Percentiles rank a stretch among this genome's conserved stretches.
These are phyloP conservation scores for Celoporthe dispersa DNA, from an alignment of 2,329 filamentous ascomycete genomes.

Conservation along the genomic window DNA sequence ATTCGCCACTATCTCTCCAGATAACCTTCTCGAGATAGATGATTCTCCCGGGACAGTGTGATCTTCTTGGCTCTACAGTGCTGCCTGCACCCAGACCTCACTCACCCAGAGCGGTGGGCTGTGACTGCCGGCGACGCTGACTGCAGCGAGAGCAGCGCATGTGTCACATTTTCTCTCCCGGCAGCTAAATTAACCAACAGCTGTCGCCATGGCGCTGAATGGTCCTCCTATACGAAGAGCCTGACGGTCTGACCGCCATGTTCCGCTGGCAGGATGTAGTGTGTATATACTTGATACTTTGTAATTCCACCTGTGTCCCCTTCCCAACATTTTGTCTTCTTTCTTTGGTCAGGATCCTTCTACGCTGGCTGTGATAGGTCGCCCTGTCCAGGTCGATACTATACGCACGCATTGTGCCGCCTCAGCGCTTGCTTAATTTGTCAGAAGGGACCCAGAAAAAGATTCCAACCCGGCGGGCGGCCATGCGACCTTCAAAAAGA, in stretches of 20 bases:
- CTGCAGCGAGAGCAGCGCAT: neutral
- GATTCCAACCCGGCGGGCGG: neutral
- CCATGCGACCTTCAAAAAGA: neutral
- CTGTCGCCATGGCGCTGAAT: neutral
- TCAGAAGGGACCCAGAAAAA: neutral
- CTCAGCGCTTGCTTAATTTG: neutral
- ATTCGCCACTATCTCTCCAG: conserved; percentile 7
- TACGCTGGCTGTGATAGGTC: neutral
- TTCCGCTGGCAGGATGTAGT: neutral
- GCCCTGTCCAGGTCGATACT: neutral
- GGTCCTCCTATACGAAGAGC: neutral
- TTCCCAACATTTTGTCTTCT: neutral
- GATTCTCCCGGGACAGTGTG: neutral
- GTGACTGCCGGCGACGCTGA: neutral
- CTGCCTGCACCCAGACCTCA: neutral
- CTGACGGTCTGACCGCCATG: neutral
- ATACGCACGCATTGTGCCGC: neutral
- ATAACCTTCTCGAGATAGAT: neutral
- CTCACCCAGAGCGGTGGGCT: neutral
- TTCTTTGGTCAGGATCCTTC: neutral
- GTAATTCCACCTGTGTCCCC: neutral
- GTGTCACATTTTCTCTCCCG: no score
- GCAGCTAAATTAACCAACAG: neutral
- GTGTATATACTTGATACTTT: neutral
- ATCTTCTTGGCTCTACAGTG: neutral